Percentiles rank a stretch among this genome's conserved stretches.
Evolutionary conservation across 176 grass and related monocot genomes (phyloP).

Genomic region (Rhynchospora breviuscula): DNA sequence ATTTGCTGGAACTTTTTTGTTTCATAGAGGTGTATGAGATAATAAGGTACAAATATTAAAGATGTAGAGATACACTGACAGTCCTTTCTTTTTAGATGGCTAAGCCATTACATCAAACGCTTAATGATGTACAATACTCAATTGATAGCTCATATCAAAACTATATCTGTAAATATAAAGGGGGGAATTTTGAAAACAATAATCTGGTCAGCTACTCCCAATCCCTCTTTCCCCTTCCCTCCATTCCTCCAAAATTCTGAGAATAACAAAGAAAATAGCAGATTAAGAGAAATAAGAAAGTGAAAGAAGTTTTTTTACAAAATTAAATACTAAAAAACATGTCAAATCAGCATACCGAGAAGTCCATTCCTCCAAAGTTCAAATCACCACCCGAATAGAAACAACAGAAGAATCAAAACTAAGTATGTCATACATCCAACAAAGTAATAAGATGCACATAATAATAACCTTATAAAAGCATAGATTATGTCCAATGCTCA

Average conservation of each 20-base stretch:
- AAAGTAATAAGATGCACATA: not conserved
- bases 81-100: conserved; percentile 9
- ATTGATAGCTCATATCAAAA: no score
- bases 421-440: not conserved
- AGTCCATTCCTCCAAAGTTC: conserved; percentile 91
- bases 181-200: no score
- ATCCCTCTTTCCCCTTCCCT: conserved; percentile 18
- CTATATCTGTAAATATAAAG: no score
- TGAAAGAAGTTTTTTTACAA: not conserved
- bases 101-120: conserved; percentile 30
- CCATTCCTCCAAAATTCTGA: conserved; percentile 70
- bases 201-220: not conserved
- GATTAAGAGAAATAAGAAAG: conserved; percentile 16
- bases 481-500: not conserved
- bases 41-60: conserved; percentile 35
- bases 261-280: conserved; percentile 21
- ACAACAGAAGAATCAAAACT: not conserved
- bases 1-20: no score
- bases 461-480: not conserved
- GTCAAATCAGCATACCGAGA: conserved; percentile 44
- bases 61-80: conserved; percentile 77
- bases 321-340: not conserved
- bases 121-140: no score
- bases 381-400: conserved; percentile 40
- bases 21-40: not conserved